phyloP scores from a whole-genome alignment of 73 alveolate species.

The Effrenium voratum region DNA sequence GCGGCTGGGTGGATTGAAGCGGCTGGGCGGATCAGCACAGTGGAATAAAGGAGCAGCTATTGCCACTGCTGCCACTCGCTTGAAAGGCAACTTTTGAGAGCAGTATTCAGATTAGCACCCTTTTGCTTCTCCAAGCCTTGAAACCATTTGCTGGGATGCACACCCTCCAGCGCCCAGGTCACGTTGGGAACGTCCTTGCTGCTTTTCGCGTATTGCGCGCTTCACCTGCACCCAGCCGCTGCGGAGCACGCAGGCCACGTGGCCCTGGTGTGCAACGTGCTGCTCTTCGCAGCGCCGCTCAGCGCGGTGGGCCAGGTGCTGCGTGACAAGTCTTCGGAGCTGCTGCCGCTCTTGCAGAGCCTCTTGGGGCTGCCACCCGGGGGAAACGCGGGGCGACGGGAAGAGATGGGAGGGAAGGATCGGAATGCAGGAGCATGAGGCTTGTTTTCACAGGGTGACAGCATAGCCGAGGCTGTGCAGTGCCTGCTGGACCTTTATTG shows the following conservation, averaged over 20 bases:
- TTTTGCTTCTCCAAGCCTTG: not conserved
- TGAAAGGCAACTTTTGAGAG: not conserved
- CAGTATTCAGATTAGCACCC: not conserved
- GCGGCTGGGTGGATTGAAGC: not conserved
- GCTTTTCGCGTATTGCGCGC: not conserved
- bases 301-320: constrained; percentile 31
- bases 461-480: constrained; percentile 44
- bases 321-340: constrained; percentile 33
- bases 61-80: not conserved
- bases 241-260: constrained; percentile 33
- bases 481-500: constrained; percentile 53
- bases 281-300: constrained; percentile 72
- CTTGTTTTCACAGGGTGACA: not conserved
- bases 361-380: constrained; percentile 32
- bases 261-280: constrained; percentile 50
- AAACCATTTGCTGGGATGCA: not conserved
- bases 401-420: not conserved
- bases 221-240: not conserved
- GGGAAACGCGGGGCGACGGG: not conserved
- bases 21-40: too few relatives aligned
- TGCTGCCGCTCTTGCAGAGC: constrained; percentile 59
- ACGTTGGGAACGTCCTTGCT: not conserved
- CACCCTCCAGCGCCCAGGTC: not conserved
- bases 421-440: not conserved
- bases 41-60: too few relatives aligned